phyloP scores from a whole-genome alignment of 495 filamentous ascomycete species.

The Ascodesmis nigricans region DNA sequence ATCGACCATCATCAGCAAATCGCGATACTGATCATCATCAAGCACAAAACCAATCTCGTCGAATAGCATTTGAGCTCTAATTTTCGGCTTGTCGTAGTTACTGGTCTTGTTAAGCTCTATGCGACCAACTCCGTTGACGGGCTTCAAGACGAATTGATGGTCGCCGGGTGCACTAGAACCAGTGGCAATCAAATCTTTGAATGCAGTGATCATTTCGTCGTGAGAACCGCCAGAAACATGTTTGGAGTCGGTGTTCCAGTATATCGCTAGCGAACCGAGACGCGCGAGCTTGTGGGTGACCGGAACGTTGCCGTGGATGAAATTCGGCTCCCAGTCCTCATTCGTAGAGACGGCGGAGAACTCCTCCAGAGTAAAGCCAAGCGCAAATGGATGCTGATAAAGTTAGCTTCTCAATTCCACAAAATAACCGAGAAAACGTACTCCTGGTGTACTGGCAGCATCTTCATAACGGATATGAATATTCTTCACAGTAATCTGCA shows the following conservation, averaged over 20 bases:
- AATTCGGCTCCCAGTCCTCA: conserved; percentile 76
- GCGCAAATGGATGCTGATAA: conserved; percentile 57
- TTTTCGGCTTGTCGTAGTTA: conserved; percentile 53
- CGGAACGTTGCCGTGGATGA: conserved; percentile 62
- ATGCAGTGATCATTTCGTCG: conserved; percentile 48
- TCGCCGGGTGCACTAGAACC: conserved; percentile 30
- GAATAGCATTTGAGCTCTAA: conserved; percentile 78
- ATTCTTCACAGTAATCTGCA: conserved; percentile 92
- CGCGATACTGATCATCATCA: conserved; percentile 90
- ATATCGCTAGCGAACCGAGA: conserved; percentile 67
- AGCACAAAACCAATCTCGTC: conserved; percentile 90
- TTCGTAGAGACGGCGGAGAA: conserved; percentile 93
- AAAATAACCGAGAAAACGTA: conserved; percentile 3
- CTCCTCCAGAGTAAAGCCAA: conserved; percentile 77
- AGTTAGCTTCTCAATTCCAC: conserved; percentile 4
- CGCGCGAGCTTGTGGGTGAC: conserved; percentile 83
- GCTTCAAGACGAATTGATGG: conserved; percentile 88
- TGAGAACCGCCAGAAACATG: conserved; percentile 57
- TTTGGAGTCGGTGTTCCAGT: conserved; percentile 88
- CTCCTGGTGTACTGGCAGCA: conserved; percentile 72
- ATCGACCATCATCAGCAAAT: conserved; percentile 91
- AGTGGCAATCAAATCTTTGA: conserved; percentile 54
- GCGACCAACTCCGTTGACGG: conserved; percentile 77
- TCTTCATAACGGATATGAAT: conserved; percentile 96
- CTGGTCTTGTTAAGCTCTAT: conserved; percentile 85